A percentile compares a stretch with the other conserved stretches of the same genome.
These are phyloP conservation scores for Dactylorhiza incarnata DNA, from an alignment of 106 monocot species.

Conservation along the genomic window DNA sequence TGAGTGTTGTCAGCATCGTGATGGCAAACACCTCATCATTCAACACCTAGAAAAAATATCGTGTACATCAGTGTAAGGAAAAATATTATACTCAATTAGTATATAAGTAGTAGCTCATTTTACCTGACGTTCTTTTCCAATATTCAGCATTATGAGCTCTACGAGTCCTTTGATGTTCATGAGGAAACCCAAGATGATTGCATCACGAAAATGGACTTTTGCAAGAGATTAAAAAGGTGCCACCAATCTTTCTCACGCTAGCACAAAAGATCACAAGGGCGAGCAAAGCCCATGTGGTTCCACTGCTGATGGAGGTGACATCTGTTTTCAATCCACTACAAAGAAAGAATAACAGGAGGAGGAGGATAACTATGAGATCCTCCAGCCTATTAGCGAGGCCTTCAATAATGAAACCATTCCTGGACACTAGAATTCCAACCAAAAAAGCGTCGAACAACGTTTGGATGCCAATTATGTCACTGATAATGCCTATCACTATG, in stretches of 20 bases:
- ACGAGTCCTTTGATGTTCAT: constrained; percentile 43
- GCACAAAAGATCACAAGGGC: constrained; percentile 19
- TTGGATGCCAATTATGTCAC: constrained; percentile 26
- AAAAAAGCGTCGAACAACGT: constrained; percentile 39
- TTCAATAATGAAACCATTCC: constrained; percentile 20
- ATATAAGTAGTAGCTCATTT: not conserved
- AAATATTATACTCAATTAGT: not conserved
- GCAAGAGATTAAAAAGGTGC: constrained; percentile 19
- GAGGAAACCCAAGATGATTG: constrained; percentile 28
- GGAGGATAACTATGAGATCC: constrained; percentile 21
- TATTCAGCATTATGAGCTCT: constrained; percentile 32
- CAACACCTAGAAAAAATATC: constrained; percentile 12
- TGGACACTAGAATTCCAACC: constrained; percentile 31
- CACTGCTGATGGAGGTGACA: constrained; percentile 19
- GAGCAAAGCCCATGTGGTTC: constrained; percentile 16
- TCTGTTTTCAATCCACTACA: constrained; percentile 32
- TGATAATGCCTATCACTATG: constrained; percentile 14
- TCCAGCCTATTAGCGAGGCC: constrained; percentile 27
- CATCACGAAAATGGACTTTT: constrained; percentile 15
- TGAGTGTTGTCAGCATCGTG: constrained; percentile 26
- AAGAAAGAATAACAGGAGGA: constrained; percentile 31
- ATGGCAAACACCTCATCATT: constrained; percentile 25
- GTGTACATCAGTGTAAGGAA: not conserved
- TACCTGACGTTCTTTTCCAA: constrained; percentile 30
- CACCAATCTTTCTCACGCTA: constrained; percentile 14